phyloP scores from a whole-genome alignment of 2,329 filamentous ascomycete genomes.

The Ophiostoma novo-ulmi region DNA sequence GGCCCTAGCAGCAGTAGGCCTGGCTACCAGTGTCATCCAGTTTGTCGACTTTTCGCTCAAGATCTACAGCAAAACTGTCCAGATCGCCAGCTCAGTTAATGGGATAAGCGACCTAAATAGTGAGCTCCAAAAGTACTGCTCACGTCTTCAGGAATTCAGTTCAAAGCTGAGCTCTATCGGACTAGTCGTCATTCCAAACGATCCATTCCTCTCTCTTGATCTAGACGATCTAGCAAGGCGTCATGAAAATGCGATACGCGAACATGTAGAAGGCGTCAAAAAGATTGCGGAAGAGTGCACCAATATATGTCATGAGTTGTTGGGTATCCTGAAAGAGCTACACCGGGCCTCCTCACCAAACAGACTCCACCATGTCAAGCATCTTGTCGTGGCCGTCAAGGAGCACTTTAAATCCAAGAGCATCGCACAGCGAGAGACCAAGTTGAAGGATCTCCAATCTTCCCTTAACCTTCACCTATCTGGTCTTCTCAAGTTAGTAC shows the following conservation, averaged over 20 bases:
- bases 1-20: not conserved
- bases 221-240: not conserved
- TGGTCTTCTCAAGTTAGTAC: not conserved
- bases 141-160: not conserved
- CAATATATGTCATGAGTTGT: not conserved
- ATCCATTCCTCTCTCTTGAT: not conserved
- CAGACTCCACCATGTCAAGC: not conserved
- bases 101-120: not conserved
- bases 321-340: not conserved
- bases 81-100: not conserved
- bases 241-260: not conserved
- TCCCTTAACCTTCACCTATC: not conserved
- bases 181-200: too few species aligned
- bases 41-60: constrained; percentile 8
- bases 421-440: not conserved
- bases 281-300: not conserved
- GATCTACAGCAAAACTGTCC: not conserved
- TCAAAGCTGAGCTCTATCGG: not conserved
- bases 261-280: not conserved
- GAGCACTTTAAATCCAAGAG: not conserved
- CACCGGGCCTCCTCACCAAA: not conserved
- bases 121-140: not conserved
- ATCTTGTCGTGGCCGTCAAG: not conserved
- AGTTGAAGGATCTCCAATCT: not conserved
- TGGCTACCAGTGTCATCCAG: constrained; percentile 1